phyloP scores from a whole-genome alignment of 345 rosid genomes.

The Syzygium oleosum region DNA sequence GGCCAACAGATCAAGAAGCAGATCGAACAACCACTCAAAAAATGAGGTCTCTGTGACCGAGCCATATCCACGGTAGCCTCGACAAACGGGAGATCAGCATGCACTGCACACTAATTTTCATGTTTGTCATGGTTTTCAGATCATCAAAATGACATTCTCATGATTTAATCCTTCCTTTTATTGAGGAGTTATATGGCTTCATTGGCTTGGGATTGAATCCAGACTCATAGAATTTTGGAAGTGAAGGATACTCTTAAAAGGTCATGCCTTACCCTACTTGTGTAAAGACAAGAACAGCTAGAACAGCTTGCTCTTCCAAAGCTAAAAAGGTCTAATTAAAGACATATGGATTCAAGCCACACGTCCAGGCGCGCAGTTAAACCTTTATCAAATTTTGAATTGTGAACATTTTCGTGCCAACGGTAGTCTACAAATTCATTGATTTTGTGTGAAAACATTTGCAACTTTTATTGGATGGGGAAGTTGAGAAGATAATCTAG shows the following conservation, averaged over 20 bases:
- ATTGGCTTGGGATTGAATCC: conserved; percentile 1
- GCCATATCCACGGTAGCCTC: neutral
- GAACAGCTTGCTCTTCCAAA: no score
- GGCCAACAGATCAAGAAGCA: neutral
- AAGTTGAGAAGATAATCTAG: neutral
- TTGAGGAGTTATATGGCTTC: neutral
- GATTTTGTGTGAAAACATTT: neutral
- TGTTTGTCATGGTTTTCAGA: neutral
- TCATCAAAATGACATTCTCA: neutral
- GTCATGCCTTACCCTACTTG: neutral
- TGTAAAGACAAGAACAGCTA: no score
- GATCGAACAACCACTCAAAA: neutral
- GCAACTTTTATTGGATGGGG: neutral
- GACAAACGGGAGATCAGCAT: neutral
- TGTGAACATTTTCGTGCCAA: neutral
- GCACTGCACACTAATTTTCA: neutral
- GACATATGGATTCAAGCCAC: neutral
- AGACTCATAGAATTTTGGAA: neutral
- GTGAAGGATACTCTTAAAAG: neutral
- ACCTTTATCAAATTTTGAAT: neutral
- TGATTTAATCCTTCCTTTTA: neutral
- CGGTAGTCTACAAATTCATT: neutral
- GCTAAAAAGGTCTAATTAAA: no score
- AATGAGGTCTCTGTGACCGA: neutral
- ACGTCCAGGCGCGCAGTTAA: no score